These are phyloP conservation scores for Diphasiastrum complanatum DNA, from an alignment of 83 land plant species.

Conservation along the genomic window DNA sequence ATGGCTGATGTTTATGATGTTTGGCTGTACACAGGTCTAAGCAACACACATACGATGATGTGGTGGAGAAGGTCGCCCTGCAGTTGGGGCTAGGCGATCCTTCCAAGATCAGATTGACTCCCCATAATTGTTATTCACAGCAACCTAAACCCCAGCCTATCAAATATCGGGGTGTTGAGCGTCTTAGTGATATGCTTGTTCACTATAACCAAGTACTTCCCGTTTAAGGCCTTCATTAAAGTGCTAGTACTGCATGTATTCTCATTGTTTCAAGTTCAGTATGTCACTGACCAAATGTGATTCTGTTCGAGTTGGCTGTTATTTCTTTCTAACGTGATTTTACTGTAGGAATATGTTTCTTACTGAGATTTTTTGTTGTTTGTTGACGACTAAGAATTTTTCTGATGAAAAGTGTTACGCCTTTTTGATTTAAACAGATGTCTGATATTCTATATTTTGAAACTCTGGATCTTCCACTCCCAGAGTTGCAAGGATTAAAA, in stretches of 20 bases:
- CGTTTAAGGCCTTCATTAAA: too few species aligned
- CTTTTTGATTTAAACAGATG: constrained; percentile 38
- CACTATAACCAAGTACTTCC: constrained; percentile 98
- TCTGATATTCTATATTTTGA: constrained; percentile 97
- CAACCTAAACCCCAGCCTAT: constrained; percentile 99
- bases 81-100: constrained; percentile 86
- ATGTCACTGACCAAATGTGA: too few species aligned
- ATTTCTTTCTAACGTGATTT: too few species aligned
- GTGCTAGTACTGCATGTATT: too few species aligned
- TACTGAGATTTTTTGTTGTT: background rate
- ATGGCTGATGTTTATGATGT: background rate
- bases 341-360: too few species aligned
- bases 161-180: constrained; percentile 90
- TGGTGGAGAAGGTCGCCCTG: constrained; percentile 83
- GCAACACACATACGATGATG: constrained; percentile 83
- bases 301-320: too few species aligned
- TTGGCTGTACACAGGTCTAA: constrained; percentile 58
- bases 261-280: too few species aligned
- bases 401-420: background rate
- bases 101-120: constrained; percentile 86
- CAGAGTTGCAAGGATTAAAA: constrained; percentile 93
- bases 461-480: constrained; percentile 91
- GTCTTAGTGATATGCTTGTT: constrained; percentile 83
- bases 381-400: background rate
- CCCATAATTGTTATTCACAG: constrained; percentile 95